Evolutionary conservation across 2,329 filamentous ascomycete species (phyloP).

Genomic region (Scedosporium boydii): DNA sequence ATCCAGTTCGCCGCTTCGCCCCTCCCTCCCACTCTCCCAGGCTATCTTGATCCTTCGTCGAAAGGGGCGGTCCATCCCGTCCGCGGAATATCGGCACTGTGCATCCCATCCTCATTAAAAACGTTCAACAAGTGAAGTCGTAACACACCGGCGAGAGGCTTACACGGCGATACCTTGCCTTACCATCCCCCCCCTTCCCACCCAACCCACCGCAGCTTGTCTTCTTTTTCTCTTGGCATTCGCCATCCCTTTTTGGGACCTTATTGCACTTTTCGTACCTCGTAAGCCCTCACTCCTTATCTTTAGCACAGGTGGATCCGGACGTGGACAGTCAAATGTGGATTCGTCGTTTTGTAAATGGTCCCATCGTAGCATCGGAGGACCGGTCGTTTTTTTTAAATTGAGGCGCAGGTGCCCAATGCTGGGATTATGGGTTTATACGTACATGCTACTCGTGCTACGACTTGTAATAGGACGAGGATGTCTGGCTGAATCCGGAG

Average conservation of each 20-base stretch:
- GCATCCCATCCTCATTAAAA: not conserved
- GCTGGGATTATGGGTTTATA: not conserved
- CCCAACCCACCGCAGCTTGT: too few species aligned
- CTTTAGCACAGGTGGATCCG: too few species aligned
- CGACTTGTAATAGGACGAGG: not conserved
- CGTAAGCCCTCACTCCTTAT: too few species aligned
- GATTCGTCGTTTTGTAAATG: not conserved
- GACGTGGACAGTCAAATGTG: not conserved
- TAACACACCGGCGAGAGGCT: not conserved
- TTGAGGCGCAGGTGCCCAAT: not conserved
- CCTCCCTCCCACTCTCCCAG: not conserved
- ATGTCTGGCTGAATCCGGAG: not conserved
- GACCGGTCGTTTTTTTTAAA: not conserved
- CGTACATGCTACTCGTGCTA: not conserved
- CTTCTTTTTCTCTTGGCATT: too few species aligned
- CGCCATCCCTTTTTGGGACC: too few species aligned
- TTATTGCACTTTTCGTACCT: too few species aligned
- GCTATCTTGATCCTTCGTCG: not conserved
- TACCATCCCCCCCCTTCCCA: not conserved
- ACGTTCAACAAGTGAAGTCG: not conserved
- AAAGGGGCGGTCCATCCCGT: not conserved
- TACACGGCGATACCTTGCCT: not conserved
- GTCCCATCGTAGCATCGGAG: not conserved
- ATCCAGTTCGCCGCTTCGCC: not conserved
- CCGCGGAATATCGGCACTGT: constrained; percentile 1